These are phyloP conservation scores for Cordyceps cateniannulata DNA, from an alignment of 2,329 filamentous ascomycete species.

Conservation along the genomic window DNA sequence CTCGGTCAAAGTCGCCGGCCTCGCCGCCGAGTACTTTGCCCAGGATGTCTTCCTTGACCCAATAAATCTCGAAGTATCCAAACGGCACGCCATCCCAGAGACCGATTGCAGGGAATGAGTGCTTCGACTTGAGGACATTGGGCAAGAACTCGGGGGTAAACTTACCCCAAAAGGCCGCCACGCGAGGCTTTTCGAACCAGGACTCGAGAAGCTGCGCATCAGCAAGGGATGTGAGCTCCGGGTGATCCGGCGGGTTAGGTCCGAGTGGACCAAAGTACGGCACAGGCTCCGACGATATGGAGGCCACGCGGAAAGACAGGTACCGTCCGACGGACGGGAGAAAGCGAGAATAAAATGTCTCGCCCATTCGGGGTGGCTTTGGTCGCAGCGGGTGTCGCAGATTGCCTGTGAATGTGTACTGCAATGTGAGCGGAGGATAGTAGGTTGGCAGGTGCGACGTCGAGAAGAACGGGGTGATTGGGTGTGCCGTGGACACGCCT, in stretches of 20 bases:
- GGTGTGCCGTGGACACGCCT: conserved; percentile 25
- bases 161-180: conserved; percentile 78
- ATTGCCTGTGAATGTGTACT: conserved; percentile 72
- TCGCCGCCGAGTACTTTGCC: conserved; percentile 61
- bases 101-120: conserved; percentile 86
- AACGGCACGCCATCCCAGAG: conserved; percentile 94
- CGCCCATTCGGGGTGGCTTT: conserved; percentile 83
- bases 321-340: conserved; percentile 77
- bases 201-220: conserved; percentile 61
- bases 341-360: conserved; percentile 85
- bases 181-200: conserved; percentile 86
- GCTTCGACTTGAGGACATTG: conserved; percentile 55
- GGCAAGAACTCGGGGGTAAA: conserved; percentile 60
- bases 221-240: conserved; percentile 37
- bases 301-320: conserved; percentile 81
- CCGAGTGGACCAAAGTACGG: conserved; percentile 56
- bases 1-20: conserved; percentile 76
- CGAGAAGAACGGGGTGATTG: conserved; percentile 68
- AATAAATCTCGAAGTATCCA: conserved; percentile 97
- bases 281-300: conserved; percentile 56
- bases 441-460: conserved; percentile 83
- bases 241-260: conserved; percentile 31
- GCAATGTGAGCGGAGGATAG: conserved; percentile 75
- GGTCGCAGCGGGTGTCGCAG: conserved; percentile 80
- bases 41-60: conserved; percentile 87